phyloP scores from a whole-genome alignment of 371 early-diverging fungal genomes.

The Mucor piriformis region DNA sequence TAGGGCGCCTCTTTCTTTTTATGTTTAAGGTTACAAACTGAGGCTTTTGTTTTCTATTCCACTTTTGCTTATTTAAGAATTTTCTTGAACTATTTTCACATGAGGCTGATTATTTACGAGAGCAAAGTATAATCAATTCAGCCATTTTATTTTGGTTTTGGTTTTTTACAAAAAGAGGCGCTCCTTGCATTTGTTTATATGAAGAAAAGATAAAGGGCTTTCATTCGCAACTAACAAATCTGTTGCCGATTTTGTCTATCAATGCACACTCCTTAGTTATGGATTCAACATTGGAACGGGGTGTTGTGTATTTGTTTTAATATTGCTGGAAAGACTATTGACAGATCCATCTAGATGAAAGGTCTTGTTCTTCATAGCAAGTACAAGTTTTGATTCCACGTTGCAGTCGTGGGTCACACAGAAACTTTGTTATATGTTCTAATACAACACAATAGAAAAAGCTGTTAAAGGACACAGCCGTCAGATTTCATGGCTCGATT shows the following conservation, averaged over 20 bases:
- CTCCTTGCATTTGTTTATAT: neutral
- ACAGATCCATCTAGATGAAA: neutral
- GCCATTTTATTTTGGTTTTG: constrained; percentile 4
- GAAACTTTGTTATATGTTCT: neutral
- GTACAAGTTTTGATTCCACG: constrained; percentile 5
- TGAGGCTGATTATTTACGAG: constrained; percentile 14
- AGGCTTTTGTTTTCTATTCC: constrained; percentile 10
- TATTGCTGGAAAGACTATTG: neutral
- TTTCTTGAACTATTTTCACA: constrained; percentile 9
- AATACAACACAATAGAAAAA: neutral
- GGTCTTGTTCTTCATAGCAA: neutral
- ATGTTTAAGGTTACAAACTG: constrained; percentile 11
- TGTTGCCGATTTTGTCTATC: no score
- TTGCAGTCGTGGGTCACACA: constrained; percentile 8
- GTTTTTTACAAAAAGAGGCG: constrained; percentile 5
- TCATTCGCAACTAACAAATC: no score
- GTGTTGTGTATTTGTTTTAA: neutral
- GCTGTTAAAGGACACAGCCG: neutral
- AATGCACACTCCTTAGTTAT: no score
- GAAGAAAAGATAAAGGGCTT: neutral
- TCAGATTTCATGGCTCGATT: neutral
- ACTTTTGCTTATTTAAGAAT: constrained; percentile 5
- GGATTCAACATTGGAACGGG: no score
- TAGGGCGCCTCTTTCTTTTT: constrained; percentile 3
- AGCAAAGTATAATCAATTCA: constrained; percentile 2